phyloP scores from a whole-genome alignment of 352 stramenopile species.

The Thraustochytrium striatum region DNA sequence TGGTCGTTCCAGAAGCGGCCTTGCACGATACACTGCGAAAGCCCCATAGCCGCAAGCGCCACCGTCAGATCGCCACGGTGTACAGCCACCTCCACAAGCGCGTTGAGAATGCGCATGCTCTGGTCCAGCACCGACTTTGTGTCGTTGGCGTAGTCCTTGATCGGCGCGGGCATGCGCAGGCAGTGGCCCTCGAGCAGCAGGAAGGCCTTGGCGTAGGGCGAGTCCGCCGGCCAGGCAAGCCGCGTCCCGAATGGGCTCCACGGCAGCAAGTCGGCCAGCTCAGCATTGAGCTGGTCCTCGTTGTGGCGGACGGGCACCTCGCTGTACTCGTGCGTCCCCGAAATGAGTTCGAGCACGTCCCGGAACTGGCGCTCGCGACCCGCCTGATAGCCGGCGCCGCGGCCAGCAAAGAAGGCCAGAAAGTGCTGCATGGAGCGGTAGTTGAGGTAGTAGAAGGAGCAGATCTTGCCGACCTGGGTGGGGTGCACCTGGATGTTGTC shows the following conservation, averaged over 20 bases:
- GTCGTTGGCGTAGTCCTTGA: slow-evolving; percentile 97
- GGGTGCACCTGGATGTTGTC: slow-evolving; percentile 58
- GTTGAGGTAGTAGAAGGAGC: slow-evolving; percentile 92
- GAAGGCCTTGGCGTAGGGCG: slow-evolving; percentile 51
- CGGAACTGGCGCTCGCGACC: neutral
- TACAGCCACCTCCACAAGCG: slow-evolving; percentile 79
- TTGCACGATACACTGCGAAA: slow-evolving; percentile 60
- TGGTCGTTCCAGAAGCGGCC: slow-evolving; percentile 51
- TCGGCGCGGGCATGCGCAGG: slow-evolving; percentile 81
- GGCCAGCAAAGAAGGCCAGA: slow-evolving; percentile 55
- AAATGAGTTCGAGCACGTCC: slow-evolving; percentile 54
- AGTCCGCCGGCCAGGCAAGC: slow-evolving; percentile 4
- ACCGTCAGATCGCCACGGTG: slow-evolving; percentile 54
- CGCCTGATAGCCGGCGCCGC: slow-evolving; percentile 53
- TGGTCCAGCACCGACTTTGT: slow-evolving; percentile 91
- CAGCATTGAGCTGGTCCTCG: slow-evolving; percentile 85
- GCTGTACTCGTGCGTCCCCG: slow-evolving; percentile 77
- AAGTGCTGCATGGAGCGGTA: slow-evolving; percentile 77
- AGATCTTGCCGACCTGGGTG: slow-evolving; percentile 82
- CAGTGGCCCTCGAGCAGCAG: slow-evolving; percentile 91
- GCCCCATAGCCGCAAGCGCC: slow-evolving; percentile 51
- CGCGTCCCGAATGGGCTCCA: slow-evolving; percentile 18
- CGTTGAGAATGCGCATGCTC: slow-evolving; percentile 85
- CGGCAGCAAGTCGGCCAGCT: slow-evolving; percentile 62
- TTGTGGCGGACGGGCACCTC: slow-evolving; percentile 95